Evolutionary conservation across 2,329 filamentous ascomycete species (phyloP), one percentile per base, ranked within the genome.

Genomic region (Aspergillus candidus): DNA sequence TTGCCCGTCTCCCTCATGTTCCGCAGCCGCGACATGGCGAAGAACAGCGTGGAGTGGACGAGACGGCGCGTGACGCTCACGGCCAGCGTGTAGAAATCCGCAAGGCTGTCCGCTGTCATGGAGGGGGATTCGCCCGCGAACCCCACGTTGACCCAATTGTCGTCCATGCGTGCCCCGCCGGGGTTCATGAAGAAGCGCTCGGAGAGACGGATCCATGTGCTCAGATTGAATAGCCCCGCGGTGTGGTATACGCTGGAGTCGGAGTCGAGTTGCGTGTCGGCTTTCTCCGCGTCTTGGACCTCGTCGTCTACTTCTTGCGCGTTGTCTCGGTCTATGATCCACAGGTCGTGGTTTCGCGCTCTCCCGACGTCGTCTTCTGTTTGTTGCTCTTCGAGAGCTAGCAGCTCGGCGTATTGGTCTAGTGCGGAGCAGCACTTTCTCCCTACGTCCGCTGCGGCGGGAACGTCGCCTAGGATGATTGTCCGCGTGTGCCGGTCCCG

Each of bases 101-200:
- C 75, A n/a, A 94, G 75, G 0, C 86, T 82, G 2, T 86, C 89
- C 6, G 82, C 78, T 53, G 84, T 82, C 15, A 95, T 78, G 0
- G 84, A 80, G 0, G 89, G 89, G 3, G 71, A 71, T 44, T 78
- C 74, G 3, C 57, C 57, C 41, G 63, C 62, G 22, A 76, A 73
- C 14, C 76, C 74, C 6, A 86, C 55, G 32, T 71, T 72, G 30
- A 69, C 71, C 87, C 86, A 94, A 59, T 87, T 89, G 43, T 79
- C 75, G 42, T 80, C 78, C 11, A 73, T 67, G 34, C 77, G 70
- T 2, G 71, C 62, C 11, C 75, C 74, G 48, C 70, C 71, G 15
- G 68, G 55, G 47, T 90, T 91, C 87, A 94, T 91, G 60, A 91
- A 93, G 1, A 90, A 55, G 1, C 72, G 71, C 36, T 77, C 72